These are phyloP conservation scores for Hypoxylon sp. DNA, from an alignment of 2,329 filamentous ascomycete species.

Conservation along the genomic window DNA sequence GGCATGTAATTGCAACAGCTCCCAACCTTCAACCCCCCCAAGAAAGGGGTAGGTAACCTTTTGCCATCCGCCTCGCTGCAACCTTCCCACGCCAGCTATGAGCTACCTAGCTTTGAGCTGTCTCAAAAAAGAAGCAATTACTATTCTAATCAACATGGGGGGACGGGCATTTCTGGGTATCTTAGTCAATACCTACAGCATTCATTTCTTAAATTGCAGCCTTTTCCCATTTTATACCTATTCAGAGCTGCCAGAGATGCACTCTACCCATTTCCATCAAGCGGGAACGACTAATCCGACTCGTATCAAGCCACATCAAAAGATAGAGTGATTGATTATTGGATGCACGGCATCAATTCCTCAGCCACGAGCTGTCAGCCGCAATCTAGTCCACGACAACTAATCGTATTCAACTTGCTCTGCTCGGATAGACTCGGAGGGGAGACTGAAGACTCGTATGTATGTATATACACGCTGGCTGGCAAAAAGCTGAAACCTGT, in stretches of 20 bases:
- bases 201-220: not conserved
- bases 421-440: slow-evolving; percentile 21
- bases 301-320: not conserved
- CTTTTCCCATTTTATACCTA: not conserved
- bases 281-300: not conserved
- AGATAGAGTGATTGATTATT: slow-evolving; percentile 1
- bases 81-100: slow-evolving; percentile 22
- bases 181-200: not conserved
- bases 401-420: slow-evolving; percentile 2
- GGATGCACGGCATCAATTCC: slow-evolving; percentile 11
- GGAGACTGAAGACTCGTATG: not conserved
- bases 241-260: not conserved
- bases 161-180: not conserved
- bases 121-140: slow-evolving; percentile 3
- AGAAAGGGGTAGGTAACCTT: slow-evolving; percentile 18
- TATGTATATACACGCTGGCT: not conserved
- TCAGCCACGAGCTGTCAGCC: slow-evolving; percentile 29
- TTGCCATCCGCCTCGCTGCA: slow-evolving; percentile 21
- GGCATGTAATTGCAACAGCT: slow-evolving; percentile 11
- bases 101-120: slow-evolving; percentile 3
- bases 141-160: not conserved
- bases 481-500: slow-evolving; percentile 10
- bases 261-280: not conserved
- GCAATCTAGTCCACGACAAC: slow-evolving; percentile 19
- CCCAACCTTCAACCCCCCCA: slow-evolving; percentile 5